Conservation (phyloP, 1,284 basidiomycete genomes). For the Melampsora larici-populina region DNA sequence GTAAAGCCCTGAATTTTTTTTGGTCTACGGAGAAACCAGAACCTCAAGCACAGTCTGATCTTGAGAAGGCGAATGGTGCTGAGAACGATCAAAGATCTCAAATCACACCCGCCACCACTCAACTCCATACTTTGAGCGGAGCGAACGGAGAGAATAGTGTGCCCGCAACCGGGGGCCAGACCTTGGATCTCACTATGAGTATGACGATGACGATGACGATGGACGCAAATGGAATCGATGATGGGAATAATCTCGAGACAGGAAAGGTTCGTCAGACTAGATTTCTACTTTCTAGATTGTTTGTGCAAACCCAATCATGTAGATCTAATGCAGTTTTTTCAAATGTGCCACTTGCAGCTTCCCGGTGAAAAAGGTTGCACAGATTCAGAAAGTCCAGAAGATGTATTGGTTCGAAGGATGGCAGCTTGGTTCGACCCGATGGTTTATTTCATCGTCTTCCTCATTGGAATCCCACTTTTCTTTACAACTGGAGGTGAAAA, state of each 20-base stretch:
- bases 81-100: neutral
- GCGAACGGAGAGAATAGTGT: neutral
- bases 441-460: conserved; percentile 26
- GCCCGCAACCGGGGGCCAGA: neutral
- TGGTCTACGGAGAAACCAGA: neutral
- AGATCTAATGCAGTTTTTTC: neutral
- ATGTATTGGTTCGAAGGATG: conserved; percentile 3
- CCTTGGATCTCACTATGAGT: neutral
- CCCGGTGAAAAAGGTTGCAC: neutral
- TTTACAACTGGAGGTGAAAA: conserved; percentile 30
- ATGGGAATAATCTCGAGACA: neutral
- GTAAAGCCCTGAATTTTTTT: conserved; percentile 15
- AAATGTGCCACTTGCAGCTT: neutral
- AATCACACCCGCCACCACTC: neutral
- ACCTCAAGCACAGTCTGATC: neutral
- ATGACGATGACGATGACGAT: neutral
- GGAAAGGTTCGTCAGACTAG: neutral
- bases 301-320: neutral
- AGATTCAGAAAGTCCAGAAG: neutral
- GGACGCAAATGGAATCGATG: neutral
- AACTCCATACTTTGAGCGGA: neutral
- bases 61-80: neutral
- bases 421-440: conserved; percentile 36
- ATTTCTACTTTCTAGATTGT: neutral
- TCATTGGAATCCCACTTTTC: conserved; percentile 38